phyloP scores from a whole-genome alignment of 208 protist genomes.

The Acanthamoeba quina region DNA sequence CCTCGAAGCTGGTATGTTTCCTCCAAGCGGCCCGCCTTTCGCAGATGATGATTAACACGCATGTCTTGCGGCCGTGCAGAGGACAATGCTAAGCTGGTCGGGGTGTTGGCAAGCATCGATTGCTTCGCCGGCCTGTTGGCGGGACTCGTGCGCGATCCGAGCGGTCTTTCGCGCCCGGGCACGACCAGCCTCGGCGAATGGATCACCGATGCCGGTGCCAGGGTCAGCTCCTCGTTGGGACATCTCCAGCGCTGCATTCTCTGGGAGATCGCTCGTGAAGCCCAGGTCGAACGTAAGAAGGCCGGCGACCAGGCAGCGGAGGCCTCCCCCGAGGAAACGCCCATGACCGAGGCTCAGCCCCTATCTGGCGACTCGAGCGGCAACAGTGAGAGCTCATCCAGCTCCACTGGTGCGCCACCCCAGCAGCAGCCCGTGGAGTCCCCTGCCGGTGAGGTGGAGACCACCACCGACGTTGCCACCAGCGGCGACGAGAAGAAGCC shows the following conservation, averaged over 20 bases:
- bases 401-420: neutral
- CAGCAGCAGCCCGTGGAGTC: neutral
- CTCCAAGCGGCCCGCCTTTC: no score
- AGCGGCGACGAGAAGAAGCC: constrained; percentile 26
- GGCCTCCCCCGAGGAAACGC: neutral
- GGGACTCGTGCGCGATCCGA: constrained; percentile 47
- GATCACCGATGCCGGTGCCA: constrained; percentile 6
- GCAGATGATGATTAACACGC: no score
- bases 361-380: neutral
- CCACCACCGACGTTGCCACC: neutral
- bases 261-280: constrained; percentile 63
- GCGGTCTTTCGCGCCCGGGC: constrained; percentile 4
- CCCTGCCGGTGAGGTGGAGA: neutral
- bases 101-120: constrained; percentile 59
- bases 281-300: constrained; percentile 42
- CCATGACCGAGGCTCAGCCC: neutral
- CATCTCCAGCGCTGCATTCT: constrained; percentile 70
- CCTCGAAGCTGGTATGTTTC: constrained; percentile 1
- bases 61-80: neutral
- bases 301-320: neutral
- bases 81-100: neutral
- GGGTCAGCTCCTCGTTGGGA: constrained; percentile 24
- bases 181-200: constrained; percentile 39
- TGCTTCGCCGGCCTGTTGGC: constrained; percentile 34
- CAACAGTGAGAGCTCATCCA: neutral